These are phyloP conservation scores for Mycosarcoma maydis DNA, from an alignment of 1,284 basidiomycete species.

Conservation along the genomic window DNA sequence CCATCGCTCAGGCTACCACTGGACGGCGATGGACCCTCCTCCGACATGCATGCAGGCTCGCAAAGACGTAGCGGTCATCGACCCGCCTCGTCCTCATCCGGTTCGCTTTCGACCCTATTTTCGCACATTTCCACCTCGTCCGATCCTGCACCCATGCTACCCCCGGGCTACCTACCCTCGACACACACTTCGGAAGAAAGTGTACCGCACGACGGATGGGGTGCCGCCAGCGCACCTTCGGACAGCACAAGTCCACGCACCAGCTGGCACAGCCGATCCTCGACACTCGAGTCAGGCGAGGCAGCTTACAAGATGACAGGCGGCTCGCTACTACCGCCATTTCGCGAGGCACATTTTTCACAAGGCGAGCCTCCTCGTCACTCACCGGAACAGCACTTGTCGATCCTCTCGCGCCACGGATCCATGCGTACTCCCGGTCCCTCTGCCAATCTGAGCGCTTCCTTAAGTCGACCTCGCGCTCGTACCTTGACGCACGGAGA, in stretches of 20 bases:
- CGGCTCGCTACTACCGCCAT: conserved; percentile 30
- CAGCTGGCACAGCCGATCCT: conserved; percentile 55
- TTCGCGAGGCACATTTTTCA: conserved; percentile 20
- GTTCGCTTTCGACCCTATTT: conserved; percentile 42
- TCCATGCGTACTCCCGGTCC: conserved; percentile 33
- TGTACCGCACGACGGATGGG: conserved; percentile 36
- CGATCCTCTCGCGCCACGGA: conserved; percentile 35
- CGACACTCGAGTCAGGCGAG: conserved; percentile 52
- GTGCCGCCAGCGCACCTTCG: conserved; percentile 32
- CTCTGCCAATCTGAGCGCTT: conserved; percentile 27
- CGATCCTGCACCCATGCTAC: conserved; percentile 43
- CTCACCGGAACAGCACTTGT: conserved; percentile 27
- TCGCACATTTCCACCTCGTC: conserved; percentile 47
- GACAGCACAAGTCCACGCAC: conserved; percentile 43
- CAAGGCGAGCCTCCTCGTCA: conserved; percentile 20
- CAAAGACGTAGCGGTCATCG: conserved; percentile 35
- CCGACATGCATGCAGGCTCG: conserved; percentile 21
- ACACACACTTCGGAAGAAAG: conserved; percentile 36
- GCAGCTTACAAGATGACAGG: conserved; percentile 38
- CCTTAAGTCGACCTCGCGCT: conserved; percentile 40
- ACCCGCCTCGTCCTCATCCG: conserved; percentile 40
- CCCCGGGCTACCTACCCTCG: conserved; percentile 30
- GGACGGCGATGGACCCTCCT: conserved; percentile 33
- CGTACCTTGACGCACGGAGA: conserved; percentile 45
- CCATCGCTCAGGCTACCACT: conserved; percentile 33